Evolutionary conservation across 768 basidiomycete genomes (phyloP).

Genomic region (Hydnomerulius pinastri): DNA sequence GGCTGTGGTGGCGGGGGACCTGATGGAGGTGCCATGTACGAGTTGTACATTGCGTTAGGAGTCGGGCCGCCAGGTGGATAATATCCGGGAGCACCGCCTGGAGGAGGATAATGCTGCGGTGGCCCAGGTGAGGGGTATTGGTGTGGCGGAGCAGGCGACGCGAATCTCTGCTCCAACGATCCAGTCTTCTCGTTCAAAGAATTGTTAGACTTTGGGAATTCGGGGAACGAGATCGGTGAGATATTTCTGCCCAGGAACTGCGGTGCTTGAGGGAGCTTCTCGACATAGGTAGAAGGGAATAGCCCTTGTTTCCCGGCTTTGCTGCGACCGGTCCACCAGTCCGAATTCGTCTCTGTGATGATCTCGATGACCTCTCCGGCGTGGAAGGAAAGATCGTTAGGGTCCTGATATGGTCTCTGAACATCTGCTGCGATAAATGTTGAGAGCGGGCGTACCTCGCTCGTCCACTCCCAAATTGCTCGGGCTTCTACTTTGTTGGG

Average conservation of each 20-base stretch:
- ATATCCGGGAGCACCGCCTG: constrained; percentile 14
- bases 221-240: constrained; percentile 25
- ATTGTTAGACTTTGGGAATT: constrained; percentile 20
- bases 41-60: constrained; percentile 11
- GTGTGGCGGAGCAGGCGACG: constrained; percentile 14
- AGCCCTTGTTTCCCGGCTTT: constrained; percentile 63
- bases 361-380: constrained; percentile 80
- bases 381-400: constrained; percentile 74
- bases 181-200: constrained; percentile 7
- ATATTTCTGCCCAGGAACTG: constrained; percentile 10
- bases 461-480: constrained; percentile 30
- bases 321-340: constrained; percentile 87
- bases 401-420: constrained; percentile 49
- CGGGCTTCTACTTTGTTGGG: constrained; percentile 27
- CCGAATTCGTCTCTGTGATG: constrained; percentile 77
- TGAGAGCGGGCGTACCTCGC: constrained; percentile 24
- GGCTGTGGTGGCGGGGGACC: constrained; percentile 40
- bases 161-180: constrained; percentile 11
- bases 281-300: constrained; percentile 79
- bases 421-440: background rate
- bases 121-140: constrained; percentile 16
- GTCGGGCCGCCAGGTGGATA: constrained; percentile 14
- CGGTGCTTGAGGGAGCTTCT: constrained; percentile 56
- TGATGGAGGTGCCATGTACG: constrained; percentile 28
- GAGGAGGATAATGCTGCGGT: constrained; percentile 14